Evolutionary conservation across 495 filamentous ascomycete genomes (phyloP).

Genomic region (Rhypophila decipiens): DNA sequence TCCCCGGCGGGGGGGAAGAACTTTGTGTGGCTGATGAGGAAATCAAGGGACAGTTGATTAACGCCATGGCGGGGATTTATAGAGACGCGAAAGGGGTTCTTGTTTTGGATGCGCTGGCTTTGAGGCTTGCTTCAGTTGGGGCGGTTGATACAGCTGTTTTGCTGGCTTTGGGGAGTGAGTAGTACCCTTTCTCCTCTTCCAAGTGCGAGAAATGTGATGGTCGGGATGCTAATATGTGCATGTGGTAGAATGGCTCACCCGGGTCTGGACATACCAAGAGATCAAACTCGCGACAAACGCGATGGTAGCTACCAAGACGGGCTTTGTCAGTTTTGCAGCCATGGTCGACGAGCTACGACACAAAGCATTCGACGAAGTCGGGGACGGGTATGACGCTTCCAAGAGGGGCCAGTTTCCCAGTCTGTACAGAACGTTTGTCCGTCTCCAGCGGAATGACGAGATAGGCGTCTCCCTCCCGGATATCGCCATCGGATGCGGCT

Average conservation of each 20-base stretch:
- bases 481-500: not conserved
- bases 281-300: not conserved
- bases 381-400: not conserved
- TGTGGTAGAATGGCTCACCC: constrained; percentile 1
- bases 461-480: not conserved
- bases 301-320: not conserved
- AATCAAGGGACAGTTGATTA: not conserved
- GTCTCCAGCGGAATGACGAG: not conserved
- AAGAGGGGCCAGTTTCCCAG: not conserved
- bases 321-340: not conserved
- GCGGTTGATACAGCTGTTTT: not conserved
- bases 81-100: not conserved
- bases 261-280: constrained; percentile 5
- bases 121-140: not conserved
- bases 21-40: not conserved
- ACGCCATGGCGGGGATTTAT: constrained; percentile 4
- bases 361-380: not conserved
- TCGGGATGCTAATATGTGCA: not conserved
- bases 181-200: not conserved
- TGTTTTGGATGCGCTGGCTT: not conserved
- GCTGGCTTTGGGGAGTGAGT: not conserved
- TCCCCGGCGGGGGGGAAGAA: not conserved
- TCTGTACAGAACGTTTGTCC: not conserved
- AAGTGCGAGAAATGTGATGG: too few species aligned
- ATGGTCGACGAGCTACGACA: not conserved